Base-by-base conservation (phyloP, 371 early-diverging fungal species). In the Amoeboaphelidium occidentale region DNA sequence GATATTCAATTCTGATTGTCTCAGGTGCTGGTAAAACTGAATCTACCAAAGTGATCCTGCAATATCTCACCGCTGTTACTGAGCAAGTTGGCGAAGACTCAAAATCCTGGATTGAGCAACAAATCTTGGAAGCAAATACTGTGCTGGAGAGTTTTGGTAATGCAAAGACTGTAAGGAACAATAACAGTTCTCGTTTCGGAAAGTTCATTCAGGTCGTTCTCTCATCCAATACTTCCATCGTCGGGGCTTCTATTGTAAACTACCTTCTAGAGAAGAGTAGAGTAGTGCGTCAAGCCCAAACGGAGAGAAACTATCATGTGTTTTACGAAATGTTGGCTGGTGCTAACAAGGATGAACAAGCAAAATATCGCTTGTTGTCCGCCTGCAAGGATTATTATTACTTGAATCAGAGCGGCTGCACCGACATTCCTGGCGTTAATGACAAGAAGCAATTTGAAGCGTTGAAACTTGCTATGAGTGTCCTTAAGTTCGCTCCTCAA, bases 141-240 rank as follows among this genome's bases (percentile, higher is more conserved):
- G 64, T 78, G 14, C 55, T 76, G 12, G 66, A 79, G 61, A 59
- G 94, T 22, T 99, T 99, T 66, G 98, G 99, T 62, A 99, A 99
- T 72, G 92, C 99, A 49, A 96, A 97, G 65, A 99, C 99, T n/a
- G 85, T 89, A 1, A 72, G 94, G 62, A 99, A 99, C 66, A 90
- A 97, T 65, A 98, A 98, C 67, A 79, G 81, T 51, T 91, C 92
- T 51, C 79, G 99, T 21, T 97, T 97, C 65, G 98, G 98, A 47
- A 97, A 99, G 74, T 97, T 90, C 67, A 87, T 97, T 49, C 89
- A 92, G 63, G 78, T 80, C 24, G 58, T 69, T 39, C 76, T 76
- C 60, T 57, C 64, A 43, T 54, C 48, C 27, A 47, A 51, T 14
- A 57, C 54, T 1, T 53, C 62, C 61, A 79, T 79, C 58, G 71